phyloP scores from a whole-genome alignment of 2,329 filamentous ascomycete genomes.

The Coniosporium tulheliwenetii region DNA sequence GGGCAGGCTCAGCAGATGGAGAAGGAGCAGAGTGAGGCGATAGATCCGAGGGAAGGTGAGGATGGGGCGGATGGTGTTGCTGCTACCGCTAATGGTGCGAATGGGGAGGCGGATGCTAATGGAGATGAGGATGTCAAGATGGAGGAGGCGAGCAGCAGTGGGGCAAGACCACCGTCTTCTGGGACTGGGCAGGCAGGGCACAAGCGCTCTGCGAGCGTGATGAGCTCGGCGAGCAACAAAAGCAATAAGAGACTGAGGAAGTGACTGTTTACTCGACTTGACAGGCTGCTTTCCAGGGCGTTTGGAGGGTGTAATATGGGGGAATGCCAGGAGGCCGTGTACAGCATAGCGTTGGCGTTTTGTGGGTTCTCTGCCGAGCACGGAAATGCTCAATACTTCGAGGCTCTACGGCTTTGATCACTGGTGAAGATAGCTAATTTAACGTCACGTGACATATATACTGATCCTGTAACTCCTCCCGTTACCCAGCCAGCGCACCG shows the following conservation, averaged over 20 bases:
- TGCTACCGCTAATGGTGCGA: conserved; percentile 16
- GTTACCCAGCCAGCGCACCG: too few relatives aligned
- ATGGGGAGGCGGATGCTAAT: conserved; percentile 25
- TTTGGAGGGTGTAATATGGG: too few relatives aligned
- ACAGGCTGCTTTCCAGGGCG: too few relatives aligned
- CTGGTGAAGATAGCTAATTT: too few relatives aligned
- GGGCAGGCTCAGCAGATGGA: conserved; percentile 4
- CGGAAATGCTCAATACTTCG: too few relatives aligned
- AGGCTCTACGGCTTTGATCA: too few relatives aligned
- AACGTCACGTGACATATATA: too few relatives aligned
- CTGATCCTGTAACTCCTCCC: too few relatives aligned
- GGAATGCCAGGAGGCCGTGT: too few relatives aligned
- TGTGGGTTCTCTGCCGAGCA: too few relatives aligned
- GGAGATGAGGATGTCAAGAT: conserved; percentile 15
- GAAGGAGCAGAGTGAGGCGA: conserved; percentile 13
- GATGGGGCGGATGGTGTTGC: conserved; percentile 15
- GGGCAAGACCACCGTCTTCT: background rate
- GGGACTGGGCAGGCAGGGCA: conserved; percentile 22
- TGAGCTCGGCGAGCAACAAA: conserved; percentile 38
- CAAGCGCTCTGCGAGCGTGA: conserved; percentile 71
- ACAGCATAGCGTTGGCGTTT: too few relatives aligned
- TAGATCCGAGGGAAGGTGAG: conserved; percentile 7
- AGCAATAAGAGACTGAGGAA: background rate
- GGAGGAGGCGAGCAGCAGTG: conserved; percentile 5
- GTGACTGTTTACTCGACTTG: background rate